phyloP scores from a whole-genome alignment of 495 filamentous ascomycete genomes.

The Trichoderma orchidacearum region DNA sequence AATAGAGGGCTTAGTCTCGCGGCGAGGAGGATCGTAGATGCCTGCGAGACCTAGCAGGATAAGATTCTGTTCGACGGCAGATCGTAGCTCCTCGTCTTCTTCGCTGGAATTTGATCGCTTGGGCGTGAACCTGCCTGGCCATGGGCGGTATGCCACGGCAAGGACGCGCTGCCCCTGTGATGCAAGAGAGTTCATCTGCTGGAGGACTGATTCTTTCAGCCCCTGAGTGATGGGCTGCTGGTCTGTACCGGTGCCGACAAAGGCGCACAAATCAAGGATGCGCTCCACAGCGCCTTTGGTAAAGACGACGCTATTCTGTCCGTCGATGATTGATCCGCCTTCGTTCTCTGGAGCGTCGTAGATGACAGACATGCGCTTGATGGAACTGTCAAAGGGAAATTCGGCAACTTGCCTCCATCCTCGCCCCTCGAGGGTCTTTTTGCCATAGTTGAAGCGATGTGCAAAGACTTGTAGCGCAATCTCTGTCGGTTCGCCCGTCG shows the following conservation, averaged over 20 bases:
- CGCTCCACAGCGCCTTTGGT: slow-evolving; percentile 76
- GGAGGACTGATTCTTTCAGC: slow-evolving; percentile 42
- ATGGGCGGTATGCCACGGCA: slow-evolving; percentile 47
- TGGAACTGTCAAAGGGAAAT: slow-evolving; percentile 67
- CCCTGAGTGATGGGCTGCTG: slow-evolving; percentile 42
- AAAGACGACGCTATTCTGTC: slow-evolving; percentile 42
- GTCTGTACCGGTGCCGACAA: slow-evolving; percentile 35
- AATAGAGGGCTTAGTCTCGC: slow-evolving; percentile 53
- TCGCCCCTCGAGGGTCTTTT: slow-evolving; percentile 31
- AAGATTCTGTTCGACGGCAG: slow-evolving; percentile 40
- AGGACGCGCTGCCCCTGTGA: slow-evolving; percentile 70
- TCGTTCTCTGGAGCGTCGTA: slow-evolving; percentile 28
- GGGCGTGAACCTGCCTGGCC: not conserved
- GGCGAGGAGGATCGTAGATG: slow-evolving; percentile 61
- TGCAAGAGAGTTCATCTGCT: slow-evolving; percentile 55
- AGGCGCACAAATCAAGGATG: slow-evolving; percentile 57
- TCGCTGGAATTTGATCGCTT: slow-evolving; percentile 3
- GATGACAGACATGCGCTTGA: slow-evolving; percentile 77
- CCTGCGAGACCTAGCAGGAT: slow-evolving; percentile 56
- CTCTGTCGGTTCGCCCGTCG: slow-evolving; percentile 72
- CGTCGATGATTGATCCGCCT: slow-evolving; percentile 4
- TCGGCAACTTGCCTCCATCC: slow-evolving; percentile 57
- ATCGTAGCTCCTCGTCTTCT: slow-evolving; percentile 15
- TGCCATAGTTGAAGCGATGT: slow-evolving; percentile 51
- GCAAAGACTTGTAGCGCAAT: slow-evolving; percentile 73